Evolutionary conservation across 2,329 filamentous ascomycete species (phyloP).

Genomic region (Ophiostoma triangulosporum): DNA sequence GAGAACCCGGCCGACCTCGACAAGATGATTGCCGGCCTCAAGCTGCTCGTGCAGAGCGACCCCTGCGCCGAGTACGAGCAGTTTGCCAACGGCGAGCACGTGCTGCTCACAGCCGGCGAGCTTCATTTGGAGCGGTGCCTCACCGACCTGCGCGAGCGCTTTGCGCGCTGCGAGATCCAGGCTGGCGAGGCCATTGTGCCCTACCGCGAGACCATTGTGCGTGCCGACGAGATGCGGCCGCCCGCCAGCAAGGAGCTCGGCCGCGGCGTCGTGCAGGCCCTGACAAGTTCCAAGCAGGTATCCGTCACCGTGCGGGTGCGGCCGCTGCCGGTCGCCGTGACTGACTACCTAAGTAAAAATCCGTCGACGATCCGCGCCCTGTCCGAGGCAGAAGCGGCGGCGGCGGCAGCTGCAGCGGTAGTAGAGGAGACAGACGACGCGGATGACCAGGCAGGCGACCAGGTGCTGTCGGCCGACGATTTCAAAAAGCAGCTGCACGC

Average conservation of each 20-base stretch:
- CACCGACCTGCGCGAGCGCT: conserved; percentile 83
- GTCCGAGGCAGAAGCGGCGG: conserved; percentile 15
- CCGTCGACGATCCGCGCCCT: conserved; percentile 51
- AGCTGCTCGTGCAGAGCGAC: conserved; percentile 82
- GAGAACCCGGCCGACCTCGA: conserved; percentile 79
- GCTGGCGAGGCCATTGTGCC: conserved; percentile 90
- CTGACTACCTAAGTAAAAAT: conserved; percentile 75
- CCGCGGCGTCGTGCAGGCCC: conserved; percentile 61
- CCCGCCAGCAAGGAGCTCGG: conserved; percentile 76
- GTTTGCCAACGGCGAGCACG: conserved; percentile 84
- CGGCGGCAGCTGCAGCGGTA: conserved; percentile 18
- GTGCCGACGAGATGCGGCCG: conserved; percentile 80
- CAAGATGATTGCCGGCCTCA: conserved; percentile 85
- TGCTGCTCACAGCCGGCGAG: conserved; percentile 86
- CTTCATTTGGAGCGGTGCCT: conserved; percentile 87
- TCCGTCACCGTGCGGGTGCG: conserved; percentile 62
- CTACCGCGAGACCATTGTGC: conserved; percentile 83
- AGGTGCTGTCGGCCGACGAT: conserved; percentile 56
- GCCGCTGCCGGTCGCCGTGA: conserved; percentile 65
- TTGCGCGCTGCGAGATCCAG: conserved; percentile 88
- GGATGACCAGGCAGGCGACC: conserved; percentile 29
- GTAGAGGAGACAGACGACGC: conserved; percentile 15
- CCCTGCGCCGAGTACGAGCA: conserved; percentile 94
- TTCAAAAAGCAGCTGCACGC: conserved; percentile 60
- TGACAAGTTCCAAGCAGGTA: conserved; percentile 77